Evolutionary conservation across 176 grass and related monocot species (phyloP).

Genomic region (Phragmites australis): DNA sequence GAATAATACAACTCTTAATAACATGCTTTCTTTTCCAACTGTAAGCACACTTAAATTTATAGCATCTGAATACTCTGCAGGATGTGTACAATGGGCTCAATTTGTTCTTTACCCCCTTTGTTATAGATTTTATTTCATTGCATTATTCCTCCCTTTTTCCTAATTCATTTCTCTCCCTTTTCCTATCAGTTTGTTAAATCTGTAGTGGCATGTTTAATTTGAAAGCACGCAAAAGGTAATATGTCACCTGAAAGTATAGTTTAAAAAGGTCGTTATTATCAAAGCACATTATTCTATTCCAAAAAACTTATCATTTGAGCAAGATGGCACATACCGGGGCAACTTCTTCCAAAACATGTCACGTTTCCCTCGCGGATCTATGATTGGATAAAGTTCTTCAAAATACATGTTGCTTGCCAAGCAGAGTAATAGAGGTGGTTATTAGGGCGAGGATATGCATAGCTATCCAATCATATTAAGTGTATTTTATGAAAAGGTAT

Average conservation of each 20-base stretch:
- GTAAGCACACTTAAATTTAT: neutral
- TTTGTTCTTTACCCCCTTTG: conserved; percentile 4
- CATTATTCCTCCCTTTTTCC: neutral
- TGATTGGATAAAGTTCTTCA: conserved; percentile 12
- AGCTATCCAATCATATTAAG: neutral
- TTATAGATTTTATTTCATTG: neutral
- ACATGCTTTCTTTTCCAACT: neutral
- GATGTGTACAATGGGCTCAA: neutral
- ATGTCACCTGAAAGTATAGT: neutral
- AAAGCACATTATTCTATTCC: neutral
- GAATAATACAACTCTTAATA: conserved; percentile 24
- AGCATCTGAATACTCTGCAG: conserved; percentile 21
- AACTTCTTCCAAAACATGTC: neutral
- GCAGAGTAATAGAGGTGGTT: neutral
- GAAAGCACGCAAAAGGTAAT: neutral
- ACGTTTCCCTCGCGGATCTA: neutral
- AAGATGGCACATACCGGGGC: neutral
- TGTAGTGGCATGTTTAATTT: neutral
- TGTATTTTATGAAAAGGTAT: neutral
- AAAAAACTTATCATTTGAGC: neutral
- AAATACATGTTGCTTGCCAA: conserved; percentile 17
- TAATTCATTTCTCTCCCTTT: neutral
- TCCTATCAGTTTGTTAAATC: neutral
- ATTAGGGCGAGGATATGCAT: conserved; percentile 5
- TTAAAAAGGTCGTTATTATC: neutral